Base-by-base conservation (phyloP, 371 early-diverging fungal genomes). In the Mortierella polycephala region DNA sequence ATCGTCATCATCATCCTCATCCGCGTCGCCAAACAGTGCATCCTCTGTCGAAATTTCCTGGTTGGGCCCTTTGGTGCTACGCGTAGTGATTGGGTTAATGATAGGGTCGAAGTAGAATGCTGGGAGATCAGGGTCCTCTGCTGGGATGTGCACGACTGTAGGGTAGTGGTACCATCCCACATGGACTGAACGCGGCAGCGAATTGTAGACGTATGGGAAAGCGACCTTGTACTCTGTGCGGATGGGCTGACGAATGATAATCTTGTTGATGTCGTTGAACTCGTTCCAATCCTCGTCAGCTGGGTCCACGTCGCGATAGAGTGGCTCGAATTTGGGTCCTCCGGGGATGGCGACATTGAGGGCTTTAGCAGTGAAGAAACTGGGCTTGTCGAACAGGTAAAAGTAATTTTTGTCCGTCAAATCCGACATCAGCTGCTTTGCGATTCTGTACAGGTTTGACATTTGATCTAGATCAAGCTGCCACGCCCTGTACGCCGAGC, bases 231-330 rank as follows among this genome's bases (percentile, higher is more conserved):
- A 98, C 85, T 99, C 99, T 30, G 98, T 96, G 63, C 99, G 94
- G 60, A 98, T 90, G 12, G 98, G 98, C 71, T 97, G 97, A 55
- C 99, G 95, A 63, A 99, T 96, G 69, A 99, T 98, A 67, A 99
- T 94, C 85, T 98, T 98, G 94, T 96, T 96, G 86, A 99, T 97
- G 79, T 99, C 99, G 87, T 99, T 99, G 84, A 99, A 99, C 83
- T 98, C 99, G 82, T 98, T 99, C 99, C 99, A 99, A 85, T 99
- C 99, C 75, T 99, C 99, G 81, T 99, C 98, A 5, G 92, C 93
- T 6, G 95, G 89, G 71, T 99, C 97, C 71, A 95, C 87, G 80
- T 98, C 99, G 46, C 96, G 91, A 81, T 94, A 95, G 52, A 99
- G 86, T 13, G 99, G 98, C 82, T 99, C 99, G 60, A 98, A 99